Evolutionary conservation across 495 filamentous ascomycete species (phyloP).

Genomic region (Trichoderma erinaceum): DNA sequence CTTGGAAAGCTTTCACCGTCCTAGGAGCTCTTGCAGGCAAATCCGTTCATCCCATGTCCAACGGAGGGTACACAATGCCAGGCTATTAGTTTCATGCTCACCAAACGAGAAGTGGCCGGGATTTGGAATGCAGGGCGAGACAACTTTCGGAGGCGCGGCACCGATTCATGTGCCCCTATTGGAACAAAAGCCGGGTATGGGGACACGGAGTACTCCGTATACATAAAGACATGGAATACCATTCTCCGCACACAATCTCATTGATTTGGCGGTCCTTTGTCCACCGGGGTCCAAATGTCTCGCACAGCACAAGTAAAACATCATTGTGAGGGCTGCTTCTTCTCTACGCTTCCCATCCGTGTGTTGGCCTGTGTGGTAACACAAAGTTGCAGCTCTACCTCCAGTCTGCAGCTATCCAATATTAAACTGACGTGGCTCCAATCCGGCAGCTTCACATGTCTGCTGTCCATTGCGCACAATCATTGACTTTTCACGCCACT

Average conservation of each 20-base stretch:
- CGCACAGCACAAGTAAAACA: background rate
- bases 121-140: background rate
- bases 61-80: background rate
- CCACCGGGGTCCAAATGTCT: background rate
- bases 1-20: background rate
- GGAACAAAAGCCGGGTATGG: background rate
- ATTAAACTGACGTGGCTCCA: background rate
- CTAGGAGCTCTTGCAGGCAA: background rate
- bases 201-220: conserved; percentile 7
- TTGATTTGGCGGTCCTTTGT: background rate
- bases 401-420: background rate
- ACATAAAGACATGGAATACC: background rate
- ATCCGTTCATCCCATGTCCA: background rate
- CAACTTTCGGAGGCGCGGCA: background rate
- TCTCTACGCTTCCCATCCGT: background rate
- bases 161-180: background rate
- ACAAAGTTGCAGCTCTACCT: background rate
- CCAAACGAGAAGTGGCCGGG: background rate
- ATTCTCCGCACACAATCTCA: background rate
- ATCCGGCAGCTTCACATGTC: background rate
- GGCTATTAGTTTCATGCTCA: conserved; percentile 12
- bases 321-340: background rate
- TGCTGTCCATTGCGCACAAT: background rate
- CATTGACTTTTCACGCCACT: background rate
- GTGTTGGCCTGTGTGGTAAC: background rate